Conservation (phyloP, 2,329 filamentous ascomycete genomes). For the Colletotrichum horii region DNA sequence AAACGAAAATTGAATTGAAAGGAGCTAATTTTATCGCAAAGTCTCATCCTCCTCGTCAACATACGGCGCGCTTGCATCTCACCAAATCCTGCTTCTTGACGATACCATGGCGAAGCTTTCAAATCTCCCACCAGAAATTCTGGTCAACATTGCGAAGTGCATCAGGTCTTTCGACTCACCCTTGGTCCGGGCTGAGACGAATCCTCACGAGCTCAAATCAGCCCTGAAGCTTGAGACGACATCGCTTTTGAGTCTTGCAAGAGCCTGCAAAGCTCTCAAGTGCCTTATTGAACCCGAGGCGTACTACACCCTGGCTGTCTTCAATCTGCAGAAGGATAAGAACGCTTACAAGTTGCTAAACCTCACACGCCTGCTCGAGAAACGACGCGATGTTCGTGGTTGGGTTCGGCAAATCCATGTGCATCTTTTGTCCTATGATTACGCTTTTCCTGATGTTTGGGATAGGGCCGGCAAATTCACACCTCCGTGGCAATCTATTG, state of each 20-base stretch:
- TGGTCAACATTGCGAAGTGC: neutral
- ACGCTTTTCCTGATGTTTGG: neutral
- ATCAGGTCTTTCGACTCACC: neutral
- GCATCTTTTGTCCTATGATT: neutral
- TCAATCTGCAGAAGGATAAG: neutral
- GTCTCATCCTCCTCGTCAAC: neutral
- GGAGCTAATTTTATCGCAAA: neutral
- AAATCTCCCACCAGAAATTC: neutral
- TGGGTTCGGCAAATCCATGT: neutral
- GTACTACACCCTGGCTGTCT: neutral
- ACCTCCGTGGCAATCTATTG: neutral
- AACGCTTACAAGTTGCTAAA: neutral
- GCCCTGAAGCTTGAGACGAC: neutral
- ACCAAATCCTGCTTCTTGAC: neutral
- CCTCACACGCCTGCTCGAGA: neutral
- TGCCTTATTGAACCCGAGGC: neutral
- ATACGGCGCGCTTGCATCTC: neutral
- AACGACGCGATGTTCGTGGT: neutral
- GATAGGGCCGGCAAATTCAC: neutral
- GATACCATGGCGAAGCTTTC: neutral
- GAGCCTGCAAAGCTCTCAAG: neutral
- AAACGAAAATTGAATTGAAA: neutral
- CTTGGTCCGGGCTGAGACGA: neutral
- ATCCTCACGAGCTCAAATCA: neutral
- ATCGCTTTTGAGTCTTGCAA: neutral